Percentiles rank a stretch among this genome's conserved stretches.
These are phyloP conservation scores for Sequoia sempervirens DNA, from an alignment of 75 land plant species.

Conservation along the genomic window DNA sequence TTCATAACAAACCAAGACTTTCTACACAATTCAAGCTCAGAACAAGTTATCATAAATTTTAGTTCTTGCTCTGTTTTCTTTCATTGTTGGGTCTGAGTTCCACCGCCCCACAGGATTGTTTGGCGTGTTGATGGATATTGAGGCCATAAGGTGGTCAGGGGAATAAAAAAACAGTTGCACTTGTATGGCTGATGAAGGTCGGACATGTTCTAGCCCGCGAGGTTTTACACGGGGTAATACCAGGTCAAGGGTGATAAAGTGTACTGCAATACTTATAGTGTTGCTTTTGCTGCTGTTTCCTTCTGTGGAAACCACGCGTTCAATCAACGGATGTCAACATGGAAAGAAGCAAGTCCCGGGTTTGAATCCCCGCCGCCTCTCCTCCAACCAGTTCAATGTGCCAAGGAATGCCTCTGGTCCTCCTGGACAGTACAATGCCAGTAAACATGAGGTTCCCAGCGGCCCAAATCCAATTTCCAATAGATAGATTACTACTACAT, in stretches of 20 bases:
- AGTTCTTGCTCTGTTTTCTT: not conserved
- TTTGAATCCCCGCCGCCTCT: constrained; percentile 2
- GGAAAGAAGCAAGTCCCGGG: not conserved
- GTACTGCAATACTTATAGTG: not conserved
- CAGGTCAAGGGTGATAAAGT: not conserved
- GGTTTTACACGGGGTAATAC: not conserved
- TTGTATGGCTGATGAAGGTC: constrained; percentile 8
- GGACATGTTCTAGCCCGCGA: not conserved
- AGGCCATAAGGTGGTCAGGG: not conserved
- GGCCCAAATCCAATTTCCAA: constrained; percentile 45
- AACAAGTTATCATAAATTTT: not conserved
- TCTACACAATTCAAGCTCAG: not conserved
- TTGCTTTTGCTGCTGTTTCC: not conserved
- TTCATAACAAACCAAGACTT: not conserved
- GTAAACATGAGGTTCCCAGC: constrained; percentile 42
- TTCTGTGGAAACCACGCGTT: not conserved
- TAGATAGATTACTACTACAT: constrained; percentile 8
- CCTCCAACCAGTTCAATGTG: not conserved
- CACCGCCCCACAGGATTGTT: not conserved
- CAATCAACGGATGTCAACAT: constrained; percentile 1
- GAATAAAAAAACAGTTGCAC: not conserved
- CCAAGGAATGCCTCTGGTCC: not conserved
- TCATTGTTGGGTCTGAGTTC: not conserved
- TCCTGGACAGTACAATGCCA: constrained; percentile 10
- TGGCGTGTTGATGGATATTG: constrained; percentile 20